Evolutionary conservation across 2,329 filamentous ascomycete genomes (phyloP).

Genomic region (Fusarium nematophilum): DNA sequence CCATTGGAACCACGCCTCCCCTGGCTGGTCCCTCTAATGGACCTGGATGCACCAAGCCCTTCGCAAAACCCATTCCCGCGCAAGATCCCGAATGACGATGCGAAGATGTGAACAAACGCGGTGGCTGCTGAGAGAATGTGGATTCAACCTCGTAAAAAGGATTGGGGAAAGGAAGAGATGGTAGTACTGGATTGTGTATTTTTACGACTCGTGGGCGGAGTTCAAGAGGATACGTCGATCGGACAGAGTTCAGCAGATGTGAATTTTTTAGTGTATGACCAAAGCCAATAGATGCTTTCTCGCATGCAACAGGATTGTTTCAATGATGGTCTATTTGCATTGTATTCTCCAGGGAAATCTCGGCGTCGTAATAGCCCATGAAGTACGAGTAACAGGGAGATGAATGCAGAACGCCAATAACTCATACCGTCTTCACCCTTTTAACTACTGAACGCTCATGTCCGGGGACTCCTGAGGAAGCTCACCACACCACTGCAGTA

Average conservation of each 20-base stretch:
- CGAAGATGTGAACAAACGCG: slow-evolving; percentile 24
- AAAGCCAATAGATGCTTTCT: slow-evolving; percentile 30
- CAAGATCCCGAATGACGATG: slow-evolving; percentile 10
- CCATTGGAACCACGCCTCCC: slow-evolving; percentile 4
- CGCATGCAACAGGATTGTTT: neutral
- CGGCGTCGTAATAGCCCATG: too few relatives aligned
- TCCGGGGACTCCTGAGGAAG: slow-evolving; percentile 76
- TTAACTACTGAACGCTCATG: slow-evolving; percentile 46
- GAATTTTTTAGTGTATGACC: slow-evolving; percentile 19
- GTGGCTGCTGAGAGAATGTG: slow-evolving; percentile 18
- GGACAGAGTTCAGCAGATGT: slow-evolving; percentile 15
- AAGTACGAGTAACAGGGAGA: neutral
- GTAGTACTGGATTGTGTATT: slow-evolving; percentile 21
- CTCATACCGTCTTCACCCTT: neutral
- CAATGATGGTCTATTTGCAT: too few relatives aligned
- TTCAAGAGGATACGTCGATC: slow-evolving; percentile 20
- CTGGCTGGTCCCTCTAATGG: slow-evolving; percentile 4
- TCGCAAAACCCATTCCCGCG: slow-evolving; percentile 12
- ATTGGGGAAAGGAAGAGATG: slow-evolving; percentile 18
- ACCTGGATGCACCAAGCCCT: slow-evolving; percentile 15
- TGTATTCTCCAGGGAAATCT: too few relatives aligned
- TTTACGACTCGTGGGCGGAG: slow-evolving; percentile 28
- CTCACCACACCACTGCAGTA: slow-evolving; percentile 89
- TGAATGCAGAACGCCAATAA: slow-evolving; percentile 25
- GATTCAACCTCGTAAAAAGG: neutral